Conservation (phyloP, 225 moss, liverwort and hornwort genomes). For the Sphagnum contortum region DNA sequence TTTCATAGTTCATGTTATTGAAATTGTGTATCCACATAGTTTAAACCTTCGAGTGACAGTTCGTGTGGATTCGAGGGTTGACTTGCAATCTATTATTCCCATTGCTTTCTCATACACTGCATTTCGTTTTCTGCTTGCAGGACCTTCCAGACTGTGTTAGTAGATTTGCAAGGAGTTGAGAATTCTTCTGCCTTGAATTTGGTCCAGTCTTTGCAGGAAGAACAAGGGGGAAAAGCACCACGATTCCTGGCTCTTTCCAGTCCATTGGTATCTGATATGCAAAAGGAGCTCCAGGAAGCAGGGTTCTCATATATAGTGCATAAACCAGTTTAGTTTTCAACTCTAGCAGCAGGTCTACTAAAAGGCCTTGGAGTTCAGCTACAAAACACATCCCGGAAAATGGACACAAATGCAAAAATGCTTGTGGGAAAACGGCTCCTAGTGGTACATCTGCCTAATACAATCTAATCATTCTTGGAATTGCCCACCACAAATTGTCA, state of each 20-base stretch:
- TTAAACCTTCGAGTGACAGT: too few relatives aligned
- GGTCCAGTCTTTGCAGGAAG: conserved; percentile 32
- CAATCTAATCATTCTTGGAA: too few relatives aligned
- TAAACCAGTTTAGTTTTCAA: conserved; percentile 74
- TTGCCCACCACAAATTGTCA: too few relatives aligned
- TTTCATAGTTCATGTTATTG: too few relatives aligned
- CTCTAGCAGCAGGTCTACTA: conserved; percentile 51
- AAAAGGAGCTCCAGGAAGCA: conserved; percentile 45
- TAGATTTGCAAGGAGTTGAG: conserved; percentile 75
- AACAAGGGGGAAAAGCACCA: conserved; percentile 26
- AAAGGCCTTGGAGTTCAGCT: conserved; percentile 56
- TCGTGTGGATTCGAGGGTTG: too few relatives aligned
- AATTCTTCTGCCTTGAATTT: conserved; percentile 32
- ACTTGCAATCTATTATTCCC: too few relatives aligned
- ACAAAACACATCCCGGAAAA: conserved; percentile 31
- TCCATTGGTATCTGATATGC: conserved; percentile 31
- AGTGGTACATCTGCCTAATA: too few relatives aligned
- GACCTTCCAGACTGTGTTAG: conserved; percentile 48
- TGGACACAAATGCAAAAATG: conserved; percentile 30
- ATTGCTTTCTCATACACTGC: too few relatives aligned
- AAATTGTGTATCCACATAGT: too few relatives aligned
- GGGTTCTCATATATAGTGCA: conserved; percentile 57
- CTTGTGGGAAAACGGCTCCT: conserved; percentile 1
- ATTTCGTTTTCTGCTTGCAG: conserved; percentile 16
- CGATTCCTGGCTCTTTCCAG: conserved; percentile 53